Evolutionary conservation across 305 asterid species (phyloP), one percentile per base, ranked within the genome.

Genomic region (Plantago coronopus): DNA sequence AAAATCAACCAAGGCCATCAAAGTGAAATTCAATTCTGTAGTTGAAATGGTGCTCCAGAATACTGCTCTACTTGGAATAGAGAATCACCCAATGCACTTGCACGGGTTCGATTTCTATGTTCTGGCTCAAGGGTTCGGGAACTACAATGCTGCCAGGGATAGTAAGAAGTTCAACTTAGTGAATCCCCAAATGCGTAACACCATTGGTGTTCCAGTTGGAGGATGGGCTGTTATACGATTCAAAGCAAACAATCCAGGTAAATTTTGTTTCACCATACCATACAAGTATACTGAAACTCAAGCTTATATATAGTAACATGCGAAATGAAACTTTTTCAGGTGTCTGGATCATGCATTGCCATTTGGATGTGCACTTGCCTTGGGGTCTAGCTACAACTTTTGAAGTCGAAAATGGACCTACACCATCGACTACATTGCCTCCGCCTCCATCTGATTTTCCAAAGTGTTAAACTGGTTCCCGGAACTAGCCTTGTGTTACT

Each of bases 361-460:
- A 90, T 76, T 54, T 90, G 68, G 96, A 90, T 46, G 78, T 81
- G 64, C 97, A 90, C 73, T 83, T 95, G 44, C 79, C 91, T 42
- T 87, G 97, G 97, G 96, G 96, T 43, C 51, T 91, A 31, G 84
- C 88, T 29, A 90, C 86, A 93, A 95, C 96, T 3, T 90, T 85
- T 69, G 78, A 77, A 73, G 97, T 91, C 57, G 97, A 83, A 59
- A 79, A 85, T 62, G 97, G 97, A 19, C 83, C 81, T 51, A 87
- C 88, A 23, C 78, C 84, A 16, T 43, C 5, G 78, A 81, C 64
- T 70, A 91, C 63, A 77, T 89, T 44, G 19, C 89, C 48, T 61
- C 94, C 95, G 0, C 97, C 95, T 37, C 97, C 97, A 7, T 68
- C 79, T 56, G 97, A 90, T 75, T 69, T 87, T 50, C 95, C 97